A percentile compares a stretch with the other conserved stretches of the same genome.
Evolutionary conservation across 2,329 filamentous ascomycete genomes (phyloP).

Genomic region (Aspergillus viridinutans): DNA sequence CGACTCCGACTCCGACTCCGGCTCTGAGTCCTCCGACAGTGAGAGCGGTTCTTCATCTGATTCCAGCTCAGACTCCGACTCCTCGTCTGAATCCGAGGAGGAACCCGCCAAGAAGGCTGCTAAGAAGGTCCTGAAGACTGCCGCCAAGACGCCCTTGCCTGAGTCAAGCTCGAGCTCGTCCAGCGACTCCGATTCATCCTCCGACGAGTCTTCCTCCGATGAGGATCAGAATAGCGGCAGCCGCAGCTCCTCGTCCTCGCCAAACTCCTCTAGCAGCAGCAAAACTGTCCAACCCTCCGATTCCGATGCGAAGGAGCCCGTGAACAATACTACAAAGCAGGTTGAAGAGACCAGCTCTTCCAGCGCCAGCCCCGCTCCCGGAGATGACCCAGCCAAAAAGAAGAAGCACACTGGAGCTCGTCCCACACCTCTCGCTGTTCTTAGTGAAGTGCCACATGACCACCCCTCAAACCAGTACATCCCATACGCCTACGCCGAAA

Average conservation of each 20-base stretch:
- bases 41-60: slow-evolving; percentile 13
- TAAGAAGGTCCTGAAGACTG: slow-evolving; percentile 30
- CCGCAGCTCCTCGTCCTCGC: slow-evolving; percentile 13
- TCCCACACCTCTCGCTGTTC: slow-evolving; percentile 73
- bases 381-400: slow-evolving; percentile 27
- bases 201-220: slow-evolving; percentile 25
- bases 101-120: slow-evolving; percentile 21
- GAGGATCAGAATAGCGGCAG: slow-evolving; percentile 17
- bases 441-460: slow-evolving; percentile 63
- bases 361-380: slow-evolving; percentile 45
- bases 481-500: slow-evolving; percentile 81
- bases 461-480: slow-evolving; percentile 78
- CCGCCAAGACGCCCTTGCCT: slow-evolving; percentile 34
- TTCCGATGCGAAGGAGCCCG: slow-evolving; percentile 16
- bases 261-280: slow-evolving; percentile 27
- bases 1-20: slow-evolving; percentile 29
- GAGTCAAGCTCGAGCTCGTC: slow-evolving; percentile 28
- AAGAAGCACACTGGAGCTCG: slow-evolving; percentile 48
- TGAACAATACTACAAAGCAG: slow-evolving; percentile 21
- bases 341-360: slow-evolving; percentile 44
- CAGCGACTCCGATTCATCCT: slow-evolving; percentile 17
- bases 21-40: too few relatives aligned
- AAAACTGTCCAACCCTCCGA: slow-evolving; percentile 28
- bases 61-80: slow-evolving; percentile 16
- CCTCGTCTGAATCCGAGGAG: slow-evolving; percentile 24